Evolutionary conservation across 257 asterid species (phyloP).

Genomic region (Nicotiana tomentosiformis): DNA sequence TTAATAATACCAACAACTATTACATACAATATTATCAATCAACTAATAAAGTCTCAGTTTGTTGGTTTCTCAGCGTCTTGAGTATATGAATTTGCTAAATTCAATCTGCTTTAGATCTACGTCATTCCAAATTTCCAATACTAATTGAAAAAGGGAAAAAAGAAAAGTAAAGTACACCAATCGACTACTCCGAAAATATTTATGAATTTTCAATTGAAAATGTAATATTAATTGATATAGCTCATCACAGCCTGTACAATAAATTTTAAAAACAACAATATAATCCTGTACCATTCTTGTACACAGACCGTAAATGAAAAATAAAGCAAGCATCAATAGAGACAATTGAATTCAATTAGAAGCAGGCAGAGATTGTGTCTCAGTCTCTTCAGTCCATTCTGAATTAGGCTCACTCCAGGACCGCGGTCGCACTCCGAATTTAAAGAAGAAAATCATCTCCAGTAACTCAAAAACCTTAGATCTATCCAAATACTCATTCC

Average conservation of each 20-base stretch:
- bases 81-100: too few species aligned
- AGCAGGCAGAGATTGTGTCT: not conserved
- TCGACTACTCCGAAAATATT: not conserved
- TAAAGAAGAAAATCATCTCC: slow-evolving; percentile 62
- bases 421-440: slow-evolving; percentile 60
- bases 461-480: slow-evolving; percentile 46
- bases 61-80: too few species aligned
- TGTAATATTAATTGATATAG: not conserved
- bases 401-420: slow-evolving; percentile 63
- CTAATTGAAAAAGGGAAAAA: too few species aligned
- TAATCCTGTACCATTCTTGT: not conserved
- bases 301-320: not conserved
- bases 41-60: too few species aligned
- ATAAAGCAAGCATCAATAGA: not conserved
- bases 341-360: not conserved
- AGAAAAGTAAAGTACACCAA: not conserved
- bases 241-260: too few species aligned
- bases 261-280: not conserved
- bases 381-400: slow-evolving; percentile 44
- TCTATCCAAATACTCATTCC: slow-evolving; percentile 54
- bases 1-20: too few species aligned
- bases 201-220: not conserved
- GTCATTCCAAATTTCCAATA: too few species aligned
- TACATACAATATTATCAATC: too few species aligned
- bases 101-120: too few species aligned